These are phyloP conservation scores for Apiotrichum mycotoxinovorans DNA, from an alignment of 1,284 basidiomycete genomes.

Conservation along the genomic window DNA sequence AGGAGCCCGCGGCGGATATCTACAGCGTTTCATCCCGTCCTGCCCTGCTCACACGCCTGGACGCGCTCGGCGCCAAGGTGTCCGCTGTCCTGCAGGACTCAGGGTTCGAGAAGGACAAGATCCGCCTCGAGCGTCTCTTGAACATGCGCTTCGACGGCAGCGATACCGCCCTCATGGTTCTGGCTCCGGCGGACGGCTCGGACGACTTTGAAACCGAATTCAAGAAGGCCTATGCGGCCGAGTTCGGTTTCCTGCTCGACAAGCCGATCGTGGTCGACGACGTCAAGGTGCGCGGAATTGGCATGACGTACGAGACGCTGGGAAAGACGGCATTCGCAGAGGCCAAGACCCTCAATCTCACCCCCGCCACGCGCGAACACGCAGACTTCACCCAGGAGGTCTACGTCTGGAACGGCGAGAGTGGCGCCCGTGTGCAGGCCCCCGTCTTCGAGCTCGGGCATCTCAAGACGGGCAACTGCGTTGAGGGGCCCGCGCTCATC, in stretches of 20 bases:
- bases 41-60: slow-evolving; percentile 61
- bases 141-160: slow-evolving; percentile 82
- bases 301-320: slow-evolving; percentile 81
- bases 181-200: slow-evolving; percentile 54
- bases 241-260: slow-evolving; percentile 89
- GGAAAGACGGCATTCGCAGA: slow-evolving; percentile 70
- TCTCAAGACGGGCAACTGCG: slow-evolving; percentile 64
- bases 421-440: slow-evolving; percentile 55
- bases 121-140: slow-evolving; percentile 73
- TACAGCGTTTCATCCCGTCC: slow-evolving; percentile 59
- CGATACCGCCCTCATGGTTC: slow-evolving; percentile 84
- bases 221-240: slow-evolving; percentile 67
- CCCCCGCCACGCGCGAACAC: slow-evolving; percentile 41
- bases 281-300: slow-evolving; percentile 73
- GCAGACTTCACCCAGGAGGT: slow-evolving; percentile 23
- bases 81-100: slow-evolving; percentile 65
- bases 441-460: slow-evolving; percentile 71
- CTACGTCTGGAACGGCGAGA: slow-evolving; percentile 21
- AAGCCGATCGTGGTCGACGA: slow-evolving; percentile 83
- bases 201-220: slow-evolving; percentile 74
- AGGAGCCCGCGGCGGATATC: slow-evolving; percentile 70
- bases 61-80: slow-evolving; percentile 65
- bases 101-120: slow-evolving; percentile 69
- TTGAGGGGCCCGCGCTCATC: slow-evolving; percentile 51
- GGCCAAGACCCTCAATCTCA: slow-evolving; percentile 49